A percentile compares a stretch with the other conserved stretches of the same genome.
phyloP scores from a whole-genome alignment of 495 filamentous ascomycete genomes.

The Aspergillus asperescens region DNA sequence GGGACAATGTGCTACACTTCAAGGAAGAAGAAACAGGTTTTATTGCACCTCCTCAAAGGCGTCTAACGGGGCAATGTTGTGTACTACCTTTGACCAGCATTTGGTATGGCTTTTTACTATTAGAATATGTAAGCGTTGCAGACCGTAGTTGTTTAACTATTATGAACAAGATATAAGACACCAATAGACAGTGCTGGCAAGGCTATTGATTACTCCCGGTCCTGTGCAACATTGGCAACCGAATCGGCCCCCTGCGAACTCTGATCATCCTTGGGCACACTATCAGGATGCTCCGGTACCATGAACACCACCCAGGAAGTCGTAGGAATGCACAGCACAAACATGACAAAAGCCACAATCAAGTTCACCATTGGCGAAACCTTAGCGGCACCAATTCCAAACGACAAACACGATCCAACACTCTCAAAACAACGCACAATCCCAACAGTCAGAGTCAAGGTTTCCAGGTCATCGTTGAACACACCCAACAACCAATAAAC shows the following conservation, averaged over 20 bases:
- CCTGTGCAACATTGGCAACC: neutral
- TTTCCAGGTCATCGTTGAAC: conserved; percentile 9
- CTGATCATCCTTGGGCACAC: neutral
- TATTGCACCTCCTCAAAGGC: too few relatives aligned
- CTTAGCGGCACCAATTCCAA: conserved; percentile 11
- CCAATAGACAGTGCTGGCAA: too few relatives aligned
- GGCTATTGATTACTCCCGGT: neutral
- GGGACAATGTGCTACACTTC: too few relatives aligned
- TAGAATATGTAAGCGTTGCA: too few relatives aligned
- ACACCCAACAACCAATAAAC: conserved; percentile 10
- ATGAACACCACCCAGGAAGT: conserved; percentile 13
- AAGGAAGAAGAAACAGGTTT: too few relatives aligned
- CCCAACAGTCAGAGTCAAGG: conserved; percentile 7
- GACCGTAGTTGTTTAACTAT: too few relatives aligned
- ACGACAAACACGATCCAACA: conserved; percentile 5
- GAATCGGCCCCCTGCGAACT: neutral
- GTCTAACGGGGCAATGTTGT: too few relatives aligned
- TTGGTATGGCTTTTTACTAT: too few relatives aligned
- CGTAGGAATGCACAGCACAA: conserved; percentile 4
- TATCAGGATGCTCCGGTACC: conserved; percentile 6
- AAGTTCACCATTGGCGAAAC: conserved; percentile 10
- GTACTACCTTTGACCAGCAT: too few relatives aligned
- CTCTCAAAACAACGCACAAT: conserved; percentile 14
- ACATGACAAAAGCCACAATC: conserved; percentile 11
- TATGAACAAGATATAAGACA: too few relatives aligned